A percentile compares a stretch with the other conserved stretches of the same genome.
Conservation (phyloP, 2,329 filamentous ascomycete genomes). For the Trichoderma atrobrunneum region DNA sequence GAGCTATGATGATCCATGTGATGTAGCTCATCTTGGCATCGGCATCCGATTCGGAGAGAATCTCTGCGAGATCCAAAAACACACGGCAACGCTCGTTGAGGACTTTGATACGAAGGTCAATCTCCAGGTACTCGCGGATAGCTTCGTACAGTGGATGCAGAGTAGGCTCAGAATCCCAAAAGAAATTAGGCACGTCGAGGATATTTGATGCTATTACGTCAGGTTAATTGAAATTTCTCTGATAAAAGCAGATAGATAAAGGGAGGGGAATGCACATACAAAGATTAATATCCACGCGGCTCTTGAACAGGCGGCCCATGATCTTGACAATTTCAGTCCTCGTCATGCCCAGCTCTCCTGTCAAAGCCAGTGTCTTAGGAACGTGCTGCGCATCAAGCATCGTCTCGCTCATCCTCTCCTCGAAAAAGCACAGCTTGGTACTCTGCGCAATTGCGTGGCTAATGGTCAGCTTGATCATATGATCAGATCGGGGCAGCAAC, state of each 20-base stretch:
- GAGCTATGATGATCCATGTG: slow-evolving; percentile 96
- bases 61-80: slow-evolving; percentile 93
- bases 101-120: slow-evolving; percentile 91
- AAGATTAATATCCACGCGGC: slow-evolving; percentile 92
- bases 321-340: slow-evolving; percentile 90
- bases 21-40: slow-evolving; percentile 95
- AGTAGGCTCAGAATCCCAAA: slow-evolving; percentile 96
- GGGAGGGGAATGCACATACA: slow-evolving; percentile 57
- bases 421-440: slow-evolving; percentile 93
- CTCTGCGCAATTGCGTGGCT: slow-evolving; percentile 96
- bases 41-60: slow-evolving; percentile 85
- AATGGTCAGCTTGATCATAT: slow-evolving; percentile 99
- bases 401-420: slow-evolving; percentile 91
- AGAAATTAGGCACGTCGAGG: slow-evolving; percentile 93
- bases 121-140: slow-evolving; percentile 95
- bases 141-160: slow-evolving; percentile 91
- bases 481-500: slow-evolving; percentile 79
- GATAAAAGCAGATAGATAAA: no score
- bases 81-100: slow-evolving; percentile 96
- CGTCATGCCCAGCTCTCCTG: slow-evolving; percentile 87
- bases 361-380: slow-evolving; percentile 82
- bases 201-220: slow-evolving; percentile 71
- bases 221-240: neutral
- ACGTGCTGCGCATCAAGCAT: slow-evolving; percentile 93
- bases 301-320: slow-evolving; percentile 85